Evolutionary conservation across 140 eudicot species (phyloP), one percentile per base, ranked within the genome.

Genomic region (Bidens hawaiensis): DNA sequence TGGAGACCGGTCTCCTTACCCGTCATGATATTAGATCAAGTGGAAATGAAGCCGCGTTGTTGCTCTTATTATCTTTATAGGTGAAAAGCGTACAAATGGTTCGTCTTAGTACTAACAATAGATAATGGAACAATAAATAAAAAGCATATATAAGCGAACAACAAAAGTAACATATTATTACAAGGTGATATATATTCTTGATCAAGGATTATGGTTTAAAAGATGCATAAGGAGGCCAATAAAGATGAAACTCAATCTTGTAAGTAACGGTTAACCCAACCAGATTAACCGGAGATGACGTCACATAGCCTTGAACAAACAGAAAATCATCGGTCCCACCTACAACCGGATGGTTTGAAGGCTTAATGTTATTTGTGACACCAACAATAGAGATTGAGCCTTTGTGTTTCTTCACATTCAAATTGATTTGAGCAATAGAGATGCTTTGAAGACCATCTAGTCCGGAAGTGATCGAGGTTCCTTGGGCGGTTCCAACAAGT

Each of bases 251-350:
- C 72, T 79, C 78, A n/a, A 76, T 62, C 77, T 76, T 83, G 72
- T 79, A 83, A 1, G 79, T 75, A 58, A 73, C 78, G 1, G 78
- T 73, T n/a, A 63, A 1, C 18, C 89, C 85, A 6, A 19, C 59
- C 0, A 79, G 38, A 49, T 72, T 55, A 27, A 83, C 81, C n/a
- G 85, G 85, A 64, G 89, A 79, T 0, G 83, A 71, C 7, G 85
- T 79, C 27, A 80, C 79, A 47, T 80, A 80, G 21, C 90, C 90
- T 74, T 83, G 86, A 70, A 75, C 86, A 46, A 76, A 83, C 68
- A 80, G 26, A 63, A 83, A 80, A 62, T 83, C 90, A 8, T 68
- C 81, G 0, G 90, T 83, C 22, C 90, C 90, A 18, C 86, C 90
- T 13, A 80, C 81, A 16, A 83, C 73, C 2, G 86, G 85, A 57